Evolutionary conservation across 352 stramenopile genomes (phyloP), one percentile per base, ranked within the genome.

Genomic region (Phytopythium delawarense): DNA sequence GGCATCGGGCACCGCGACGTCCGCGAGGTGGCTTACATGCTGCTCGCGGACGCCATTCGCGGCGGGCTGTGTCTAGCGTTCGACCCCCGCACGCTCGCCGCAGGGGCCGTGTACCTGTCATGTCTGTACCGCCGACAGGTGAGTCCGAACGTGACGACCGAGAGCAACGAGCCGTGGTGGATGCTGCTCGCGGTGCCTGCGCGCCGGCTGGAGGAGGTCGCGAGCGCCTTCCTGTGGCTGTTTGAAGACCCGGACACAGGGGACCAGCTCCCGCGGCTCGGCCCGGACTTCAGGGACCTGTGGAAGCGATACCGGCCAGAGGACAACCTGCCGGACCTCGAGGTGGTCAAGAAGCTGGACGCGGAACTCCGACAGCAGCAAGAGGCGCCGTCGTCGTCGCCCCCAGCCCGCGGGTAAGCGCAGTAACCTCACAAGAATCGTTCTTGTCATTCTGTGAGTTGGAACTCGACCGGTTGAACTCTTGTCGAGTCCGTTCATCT

Each of bases 161-260:
- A 88, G 57, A 74, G 63, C 35, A 82, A 87, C 23, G 71, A 87
- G 11, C 78, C 81, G 21, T 93, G 84, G 84, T 93, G 84, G 84
- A 87, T 60, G 30, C 61, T 90, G 32, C 66, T 84, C 13, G 69
- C 74, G 34, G 58, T 90, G 9, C 63, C 79, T 3, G 62, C 74
- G 6, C 65, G 78, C 42, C 67, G 91, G 20, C 69, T 92, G 0
- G 72, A 89, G 77, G 76, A 84, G 12, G 79, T 88, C 11, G 76
- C 77, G n/a, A 62, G 72, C 44, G 73, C 71, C 16, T 67, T 89
- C 16, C 64, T 92, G 57, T 87, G 76, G 76, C 82, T 90, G 61
- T 92, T 86, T 53, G 72, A 89, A 74, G 77, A 87, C 62, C 62
- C 67, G 20, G 65, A 65, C 49, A 45, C 63, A 7, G 69, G 75